Conservation (phyloP, 176 grass and related monocot species). For the Carex kokanica region DNA sequence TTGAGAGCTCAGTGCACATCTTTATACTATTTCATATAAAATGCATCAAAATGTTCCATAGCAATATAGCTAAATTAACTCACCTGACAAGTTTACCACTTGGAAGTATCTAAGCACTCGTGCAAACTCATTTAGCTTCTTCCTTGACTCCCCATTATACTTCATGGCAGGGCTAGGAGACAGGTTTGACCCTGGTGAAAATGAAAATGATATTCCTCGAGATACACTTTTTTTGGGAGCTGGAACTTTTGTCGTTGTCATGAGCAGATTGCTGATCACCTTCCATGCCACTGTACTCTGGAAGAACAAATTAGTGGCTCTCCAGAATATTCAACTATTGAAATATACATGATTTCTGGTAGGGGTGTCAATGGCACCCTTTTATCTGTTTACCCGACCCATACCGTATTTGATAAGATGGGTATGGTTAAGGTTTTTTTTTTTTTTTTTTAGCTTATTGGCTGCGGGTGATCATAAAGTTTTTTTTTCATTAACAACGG, state of each 20-base stretch:
- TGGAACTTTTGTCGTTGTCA: conserved; percentile 37
- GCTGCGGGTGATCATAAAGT: no score
- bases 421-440: no score
- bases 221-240: conserved; percentile 15
- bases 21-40: no score
- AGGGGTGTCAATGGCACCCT: no score
- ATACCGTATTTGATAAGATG: no score
- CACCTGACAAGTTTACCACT: conserved; percentile 88
- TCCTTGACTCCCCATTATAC: conserved; percentile 54
- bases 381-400: no score
- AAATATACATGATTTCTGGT: no score
- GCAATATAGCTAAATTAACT: conserved; percentile 1
- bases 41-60: no score
- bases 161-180: conserved; percentile 34
- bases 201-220: conserved; percentile 64
- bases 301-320: conserved; percentile 58
- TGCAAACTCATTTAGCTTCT: conserved; percentile 80
- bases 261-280: conserved; percentile 59
- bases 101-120: conserved; percentile 65
- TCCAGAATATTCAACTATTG: conserved; percentile 6
- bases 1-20: no score
- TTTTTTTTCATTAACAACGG: no score
- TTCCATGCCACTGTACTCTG: conserved; percentile 87
- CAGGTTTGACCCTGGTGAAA: conserved; percentile 75
- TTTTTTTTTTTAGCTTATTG: no score